Evolutionary conservation across 2,329 filamentous ascomycete species (phyloP), one percentile per base, ranked within the genome.

Genomic region (Exophiala sideris): DNA sequence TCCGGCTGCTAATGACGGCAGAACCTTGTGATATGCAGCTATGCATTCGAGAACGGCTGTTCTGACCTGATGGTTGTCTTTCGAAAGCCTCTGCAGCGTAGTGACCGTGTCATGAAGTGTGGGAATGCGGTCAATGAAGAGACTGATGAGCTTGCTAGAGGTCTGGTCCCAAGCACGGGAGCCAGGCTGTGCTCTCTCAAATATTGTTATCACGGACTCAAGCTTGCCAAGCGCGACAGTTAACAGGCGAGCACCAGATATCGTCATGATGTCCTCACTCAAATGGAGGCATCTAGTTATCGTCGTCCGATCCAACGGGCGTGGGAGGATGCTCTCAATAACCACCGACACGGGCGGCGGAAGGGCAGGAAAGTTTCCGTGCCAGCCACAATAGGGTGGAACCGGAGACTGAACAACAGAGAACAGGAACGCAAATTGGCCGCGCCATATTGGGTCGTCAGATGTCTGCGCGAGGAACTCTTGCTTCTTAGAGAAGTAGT

Each of bases 401-500:
- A 96, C 76, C 1, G 86, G 83, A 34, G 95, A 75, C 53, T 86
- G 81, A 42, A 96, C 84, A 1, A 86, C 83, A 57, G 87, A 88
- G 70, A 95, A 95, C 4, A 99, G 73, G 58, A 97, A 89, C 0
- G 91, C 85, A 0, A 91, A 90, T 67, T 95, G 96, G 39, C 92
- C 91, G 62, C 97, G 88, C 94, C 94, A 99, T 0, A 91, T 94
- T 41, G 91, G 86, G 2, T 91, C 94, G 4, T 95, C 79, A 67
- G 96, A 97, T 0, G 94, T 91, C 39, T 97, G 91, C 59, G 95
- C 90, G 0, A 86, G 83, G 65, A 97, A 94, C 50, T 86, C 82
- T 56, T 82, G 85, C 66, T 90, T 91, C 67, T 83, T 85, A 40
- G 84, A 78, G 66, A 96, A 97, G 69, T 95, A 99, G 65, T 91